phyloP scores from a whole-genome alignment of 2,329 filamentous ascomycete genomes.

The Sordariomycetes sp. region DNA sequence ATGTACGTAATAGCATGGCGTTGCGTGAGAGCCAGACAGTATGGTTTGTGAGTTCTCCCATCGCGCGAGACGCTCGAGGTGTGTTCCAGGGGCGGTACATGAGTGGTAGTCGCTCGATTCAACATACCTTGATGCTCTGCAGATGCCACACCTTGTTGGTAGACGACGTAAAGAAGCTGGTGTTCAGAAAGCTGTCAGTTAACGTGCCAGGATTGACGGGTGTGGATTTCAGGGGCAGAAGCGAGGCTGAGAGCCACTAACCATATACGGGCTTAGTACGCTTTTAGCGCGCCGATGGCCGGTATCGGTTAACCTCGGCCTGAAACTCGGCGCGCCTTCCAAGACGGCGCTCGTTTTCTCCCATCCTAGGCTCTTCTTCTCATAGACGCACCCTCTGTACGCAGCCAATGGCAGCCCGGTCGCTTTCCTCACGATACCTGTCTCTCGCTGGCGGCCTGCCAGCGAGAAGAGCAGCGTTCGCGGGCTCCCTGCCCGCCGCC shows the following conservation, averaged over 20 bases:
- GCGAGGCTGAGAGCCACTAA: background rate
- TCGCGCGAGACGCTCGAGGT: background rate
- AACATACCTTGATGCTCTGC: too few relatives aligned
- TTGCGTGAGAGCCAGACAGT: background rate
- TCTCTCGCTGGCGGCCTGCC: background rate
- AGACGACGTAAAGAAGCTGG: background rate
- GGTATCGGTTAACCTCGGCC: background rate
- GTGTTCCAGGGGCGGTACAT: background rate
- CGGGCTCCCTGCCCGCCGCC: background rate
- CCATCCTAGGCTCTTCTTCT: background rate
- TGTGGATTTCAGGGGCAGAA: too few relatives aligned
- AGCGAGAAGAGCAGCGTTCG: background rate
- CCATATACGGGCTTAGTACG: background rate
- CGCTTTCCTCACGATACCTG: background rate
- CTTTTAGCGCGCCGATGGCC: background rate
- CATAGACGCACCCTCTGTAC: background rate
- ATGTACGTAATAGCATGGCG: background rate
- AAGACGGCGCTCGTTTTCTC: background rate
- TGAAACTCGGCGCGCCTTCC: background rate
- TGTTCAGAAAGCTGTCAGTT: background rate
- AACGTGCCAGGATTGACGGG: too few relatives aligned
- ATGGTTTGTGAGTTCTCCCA: background rate
- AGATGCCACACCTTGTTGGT: background rate
- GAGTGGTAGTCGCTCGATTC: background rate
- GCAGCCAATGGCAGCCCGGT: background rate